Conservation (phyloP, 345 rosid genomes). For the Dipteronia sinensis region DNA sequence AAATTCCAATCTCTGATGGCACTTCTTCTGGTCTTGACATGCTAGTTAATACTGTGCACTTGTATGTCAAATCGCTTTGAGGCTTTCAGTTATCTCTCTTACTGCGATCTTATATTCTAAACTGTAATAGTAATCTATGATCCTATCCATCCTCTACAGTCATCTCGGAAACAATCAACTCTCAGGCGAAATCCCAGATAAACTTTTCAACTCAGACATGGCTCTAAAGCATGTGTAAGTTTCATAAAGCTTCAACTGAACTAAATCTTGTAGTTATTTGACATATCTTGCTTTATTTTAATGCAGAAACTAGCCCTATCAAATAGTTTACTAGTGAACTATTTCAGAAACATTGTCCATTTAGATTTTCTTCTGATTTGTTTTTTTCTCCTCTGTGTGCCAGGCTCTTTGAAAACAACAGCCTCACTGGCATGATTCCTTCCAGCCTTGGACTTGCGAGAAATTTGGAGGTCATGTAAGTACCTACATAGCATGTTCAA, state of each 20-base stretch:
- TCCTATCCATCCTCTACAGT: conserved; percentile 12
- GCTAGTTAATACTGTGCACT: conserved; percentile 31
- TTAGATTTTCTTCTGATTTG: not conserved
- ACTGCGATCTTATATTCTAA: not conserved
- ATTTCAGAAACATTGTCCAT: not conserved
- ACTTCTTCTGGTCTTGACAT: conserved; percentile 48
- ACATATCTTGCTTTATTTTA: conserved; percentile 2
- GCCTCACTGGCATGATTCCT: conserved; percentile 46
- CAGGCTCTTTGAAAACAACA: conserved; percentile 51
- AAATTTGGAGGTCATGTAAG: conserved; percentile 69
- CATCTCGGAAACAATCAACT: conserved; percentile 47
- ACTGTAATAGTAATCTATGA: not conserved
- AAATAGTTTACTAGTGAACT: not conserved
- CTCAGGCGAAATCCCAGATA: conserved; percentile 36
- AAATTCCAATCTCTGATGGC: conserved; percentile 43
- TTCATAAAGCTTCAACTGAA: not conserved
- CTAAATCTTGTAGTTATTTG: not conserved
- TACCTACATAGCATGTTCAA: conserved; percentile 24
- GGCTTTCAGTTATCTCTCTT: not conserved
- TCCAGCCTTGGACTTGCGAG: conserved; percentile 54
- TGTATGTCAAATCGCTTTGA: conserved; percentile 33
- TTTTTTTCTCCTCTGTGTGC: not conserved
- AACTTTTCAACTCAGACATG: conserved; percentile 46
- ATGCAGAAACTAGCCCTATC: not conserved
- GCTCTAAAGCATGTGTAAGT: conserved; percentile 46